These are phyloP conservation scores for Fusarium globosum DNA, from an alignment of 2,329 filamentous ascomycete species.

Conservation along the genomic window DNA sequence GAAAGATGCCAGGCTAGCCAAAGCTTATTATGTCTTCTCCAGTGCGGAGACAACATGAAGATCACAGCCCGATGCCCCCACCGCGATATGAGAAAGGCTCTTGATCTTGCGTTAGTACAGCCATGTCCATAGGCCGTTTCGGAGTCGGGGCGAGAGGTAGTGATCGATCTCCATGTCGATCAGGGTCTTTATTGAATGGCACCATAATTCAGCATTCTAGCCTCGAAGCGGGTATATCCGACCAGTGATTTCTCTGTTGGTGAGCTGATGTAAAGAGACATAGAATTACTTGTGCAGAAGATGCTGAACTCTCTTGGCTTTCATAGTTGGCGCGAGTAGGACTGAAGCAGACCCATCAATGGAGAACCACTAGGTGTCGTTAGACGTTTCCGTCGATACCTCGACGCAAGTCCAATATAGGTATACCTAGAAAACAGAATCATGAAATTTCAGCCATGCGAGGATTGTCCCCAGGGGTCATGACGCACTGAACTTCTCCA, in stretches of 20 bases:
- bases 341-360: conserved; percentile 20
- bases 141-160: conserved; percentile 1
- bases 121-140: background rate
- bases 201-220: background rate
- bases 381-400: conserved; percentile 5
- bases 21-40: conserved; percentile 25
- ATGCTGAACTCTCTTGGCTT: conserved; percentile 12
- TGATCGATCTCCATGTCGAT: conserved; percentile 22
- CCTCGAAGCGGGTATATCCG: conserved; percentile 7
- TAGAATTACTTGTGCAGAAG: background rate
- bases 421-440: background rate
- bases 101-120: background rate
- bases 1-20: conserved; percentile 28
- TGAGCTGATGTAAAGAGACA: conserved; percentile 3
- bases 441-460: background rate
- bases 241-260: conserved; percentile 1
- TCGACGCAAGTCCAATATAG: background rate
- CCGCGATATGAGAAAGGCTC: background rate
- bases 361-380: background rate
- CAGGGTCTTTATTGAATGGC: conserved; percentile 29
- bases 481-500: conserved; percentile 2
- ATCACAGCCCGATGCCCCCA: background rate
- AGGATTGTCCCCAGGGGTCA: background rate
- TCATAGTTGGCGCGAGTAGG: conserved; percentile 22
- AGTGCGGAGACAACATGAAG: conserved; percentile 19